Percentiles rank a stretch among this genome's conserved stretches.
These are phyloP conservation scores for Calycina herbarum DNA, from an alignment of 2,329 filamentous ascomycete species.

Conservation along the genomic window DNA sequence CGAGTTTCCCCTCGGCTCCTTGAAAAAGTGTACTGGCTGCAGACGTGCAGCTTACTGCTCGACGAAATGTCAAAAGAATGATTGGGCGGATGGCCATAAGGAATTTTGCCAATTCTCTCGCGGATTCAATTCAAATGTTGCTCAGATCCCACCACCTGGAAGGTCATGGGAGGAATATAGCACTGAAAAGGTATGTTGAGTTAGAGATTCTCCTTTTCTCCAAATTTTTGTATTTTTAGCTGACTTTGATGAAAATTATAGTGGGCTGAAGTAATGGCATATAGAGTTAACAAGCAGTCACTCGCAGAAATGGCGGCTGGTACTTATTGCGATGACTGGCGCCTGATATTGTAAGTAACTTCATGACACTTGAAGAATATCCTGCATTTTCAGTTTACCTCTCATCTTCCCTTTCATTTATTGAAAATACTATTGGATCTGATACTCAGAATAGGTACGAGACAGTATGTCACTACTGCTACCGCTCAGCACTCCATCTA, in stretches of 20 bases:
- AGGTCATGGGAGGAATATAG: conserved; percentile 18
- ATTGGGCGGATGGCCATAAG: conserved; percentile 29
- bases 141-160: neutral
- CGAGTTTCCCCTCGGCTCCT: neutral
- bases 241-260: conserved; percentile 1
- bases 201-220: neutral
- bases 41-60: conserved; percentile 30
- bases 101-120: conserved; percentile 16
- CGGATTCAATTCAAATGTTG: conserved; percentile 9
- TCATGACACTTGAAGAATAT: neutral
- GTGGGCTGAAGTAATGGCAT: conserved; percentile 18
- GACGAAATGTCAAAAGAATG: conserved; percentile 27
- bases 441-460: conserved; percentile 17
- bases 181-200: conserved; percentile 17
- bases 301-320: neutral
- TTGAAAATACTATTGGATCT: too few species aligned
- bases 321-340: conserved; percentile 14
- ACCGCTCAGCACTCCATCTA: conserved; percentile 20
- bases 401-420: too few species aligned
- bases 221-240: neutral
- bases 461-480: conserved; percentile 23
- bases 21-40: conserved; percentile 19
- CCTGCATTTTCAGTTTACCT: neutral
- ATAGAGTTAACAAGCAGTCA: conserved; percentile 9
- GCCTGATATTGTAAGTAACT: conserved; percentile 18